A percentile compares a stretch with the other conserved stretches of the same genome.
Evolutionary conservation across 2,329 filamentous ascomycete species (phyloP).

Genomic region (Xylariaceae sp.): DNA sequence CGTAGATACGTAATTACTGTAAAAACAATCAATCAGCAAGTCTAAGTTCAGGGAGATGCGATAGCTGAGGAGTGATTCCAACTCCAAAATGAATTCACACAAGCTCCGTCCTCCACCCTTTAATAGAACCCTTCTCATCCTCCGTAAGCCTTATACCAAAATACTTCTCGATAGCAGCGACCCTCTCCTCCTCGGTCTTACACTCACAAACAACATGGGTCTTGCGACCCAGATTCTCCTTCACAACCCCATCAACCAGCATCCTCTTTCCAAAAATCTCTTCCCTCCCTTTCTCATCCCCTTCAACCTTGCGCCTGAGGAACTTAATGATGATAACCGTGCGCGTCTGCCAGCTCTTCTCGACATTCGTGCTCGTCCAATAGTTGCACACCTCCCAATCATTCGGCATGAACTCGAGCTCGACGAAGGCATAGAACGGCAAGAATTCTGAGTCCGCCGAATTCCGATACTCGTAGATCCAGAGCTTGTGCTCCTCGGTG

Average conservation of each 20-base stretch:
- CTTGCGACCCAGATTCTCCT: conserved; percentile 49
- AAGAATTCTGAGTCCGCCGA: conserved; percentile 48
- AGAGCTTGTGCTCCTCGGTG: conserved; percentile 45
- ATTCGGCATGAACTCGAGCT: conserved; percentile 57
- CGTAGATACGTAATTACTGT: too few species aligned
- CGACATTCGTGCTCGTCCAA: conserved; percentile 46
- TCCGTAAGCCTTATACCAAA: conserved; percentile 15
- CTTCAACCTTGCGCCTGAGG: conserved; percentile 33
- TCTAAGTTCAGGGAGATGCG: too few species aligned
- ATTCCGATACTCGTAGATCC: conserved; percentile 61
- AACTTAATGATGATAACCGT: conserved; percentile 52
- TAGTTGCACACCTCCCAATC: conserved; percentile 62
- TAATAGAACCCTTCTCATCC: conserved; percentile 38
- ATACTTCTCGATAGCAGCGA: conserved; percentile 18
- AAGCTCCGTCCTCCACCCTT: conserved; percentile 43
- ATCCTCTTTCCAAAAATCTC: conserved; percentile 51
- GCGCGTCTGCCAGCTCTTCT: conserved; percentile 52
- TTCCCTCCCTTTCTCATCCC: conserved; percentile 36
- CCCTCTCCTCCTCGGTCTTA: conserved; percentile 38
- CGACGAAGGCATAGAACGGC: conserved; percentile 61
- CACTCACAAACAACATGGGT: conserved; percentile 45
- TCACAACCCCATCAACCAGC: conserved; percentile 48
- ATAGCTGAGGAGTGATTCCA: too few species aligned
- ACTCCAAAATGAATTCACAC: conserved; percentile 2
- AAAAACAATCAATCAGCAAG: too few species aligned